These are phyloP conservation scores for Mastigamoeba balamuthi DNA, from an alignment of 78 protist genomes.

Conservation along the genomic window DNA sequence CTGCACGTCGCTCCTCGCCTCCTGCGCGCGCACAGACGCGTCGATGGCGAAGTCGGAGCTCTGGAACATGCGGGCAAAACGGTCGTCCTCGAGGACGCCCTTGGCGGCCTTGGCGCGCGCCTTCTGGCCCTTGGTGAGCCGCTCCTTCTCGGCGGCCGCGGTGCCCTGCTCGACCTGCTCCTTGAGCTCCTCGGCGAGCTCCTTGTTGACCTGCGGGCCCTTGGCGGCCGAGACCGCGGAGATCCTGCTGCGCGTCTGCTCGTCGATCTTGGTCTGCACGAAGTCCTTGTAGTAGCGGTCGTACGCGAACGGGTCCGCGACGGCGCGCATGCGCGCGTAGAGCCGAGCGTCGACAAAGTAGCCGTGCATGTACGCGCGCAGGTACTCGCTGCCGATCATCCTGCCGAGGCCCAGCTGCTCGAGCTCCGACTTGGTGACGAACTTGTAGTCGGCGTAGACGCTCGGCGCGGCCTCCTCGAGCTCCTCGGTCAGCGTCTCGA, in stretches of 20 bases:
- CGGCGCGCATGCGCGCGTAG: slow-evolving; percentile 24
- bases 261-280: slow-evolving; percentile 28
- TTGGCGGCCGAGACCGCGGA: not conserved
- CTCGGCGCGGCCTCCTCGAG: slow-evolving; percentile 59
- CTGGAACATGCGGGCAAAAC: slow-evolving; percentile 27
- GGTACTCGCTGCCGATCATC: slow-evolving; percentile 53
- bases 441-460: slow-evolving; percentile 83
- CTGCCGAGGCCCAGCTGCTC: slow-evolving; percentile 40
- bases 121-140: not conserved
- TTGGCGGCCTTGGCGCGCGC: too few relatives aligned
- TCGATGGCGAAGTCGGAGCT: slow-evolving; percentile 27
- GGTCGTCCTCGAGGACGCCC: slow-evolving; percentile 7
- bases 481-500: slow-evolving; percentile 87
- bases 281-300: slow-evolving; percentile 19
- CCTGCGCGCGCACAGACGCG: slow-evolving; percentile 1
- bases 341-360: slow-evolving; percentile 67
- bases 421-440: slow-evolving; percentile 84
- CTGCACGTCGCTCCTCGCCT: not conserved
- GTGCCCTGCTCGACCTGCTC: slow-evolving; percentile 1
- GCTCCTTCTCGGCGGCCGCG: not conserved
- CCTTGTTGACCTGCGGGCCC: slow-evolving; percentile 36
- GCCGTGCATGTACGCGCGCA: slow-evolving; percentile 92
- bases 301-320: slow-evolving; percentile 52
- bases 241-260: slow-evolving; percentile 34
- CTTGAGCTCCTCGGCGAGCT: slow-evolving; percentile 21